Evolutionary conservation across 164 flowering plant genomes (phyloP), one percentile per base, ranked within the genome.

Genomic region (Warburgia ugandensis): DNA sequence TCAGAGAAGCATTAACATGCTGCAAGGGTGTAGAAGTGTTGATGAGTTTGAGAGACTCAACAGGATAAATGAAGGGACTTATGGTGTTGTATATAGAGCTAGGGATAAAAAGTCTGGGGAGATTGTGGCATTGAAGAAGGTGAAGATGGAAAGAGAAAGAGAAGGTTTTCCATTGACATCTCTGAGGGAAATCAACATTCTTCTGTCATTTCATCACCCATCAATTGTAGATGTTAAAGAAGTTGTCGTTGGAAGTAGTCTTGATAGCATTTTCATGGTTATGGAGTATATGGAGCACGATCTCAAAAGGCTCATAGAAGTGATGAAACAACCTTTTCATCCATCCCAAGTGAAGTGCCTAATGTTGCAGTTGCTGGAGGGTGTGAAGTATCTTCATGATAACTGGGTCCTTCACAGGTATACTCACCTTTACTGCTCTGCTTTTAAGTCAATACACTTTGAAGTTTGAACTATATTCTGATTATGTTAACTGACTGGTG

Each of bases 261-360:
- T 85, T 56, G 95, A 88, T 60, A 86, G 95, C 60, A 81, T 92
- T 46, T 88, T 88, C 63, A 88, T 92, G 98, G 96, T 82, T 47
- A 92, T 88, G 98, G 96, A 92, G 59, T 92, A 92, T 61, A 92
- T 92, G 98, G 96, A 88, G 48, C 98, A 92, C 70, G 98, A 92
- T 71, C 91, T 92, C 13, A 92, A 92, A 75, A 91, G 62, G 43
- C 66, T 84, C 35, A 90, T 86, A 94, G 86, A 86, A 60, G 58
- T 86, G 27, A 86, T 80, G 91, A 84, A 78, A 50, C 95, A 86
- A 36, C 91, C 94, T 19, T 90, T 62, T 65, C 86, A 95, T 64
- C 94, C 82, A 61, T 86, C 94, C 72, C 95, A 90, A 69, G 98
- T 88, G 19, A 92, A 92, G 62, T 88, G 96, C 61, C 71, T 92